Conservation (phyloP, 148 eudicot genomes). For the Camellia lanceoleosa region DNA sequence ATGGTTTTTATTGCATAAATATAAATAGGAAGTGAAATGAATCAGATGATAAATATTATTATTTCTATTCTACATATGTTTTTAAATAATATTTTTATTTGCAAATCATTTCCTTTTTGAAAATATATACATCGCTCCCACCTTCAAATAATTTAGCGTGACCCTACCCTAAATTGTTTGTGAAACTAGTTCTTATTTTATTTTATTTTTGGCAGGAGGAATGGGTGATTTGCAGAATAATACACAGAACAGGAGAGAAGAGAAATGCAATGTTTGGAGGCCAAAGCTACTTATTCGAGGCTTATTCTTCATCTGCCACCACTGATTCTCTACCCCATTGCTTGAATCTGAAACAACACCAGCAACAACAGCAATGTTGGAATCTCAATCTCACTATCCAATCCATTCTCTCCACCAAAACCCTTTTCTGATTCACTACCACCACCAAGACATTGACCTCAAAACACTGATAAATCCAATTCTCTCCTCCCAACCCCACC, state of each 20-base stretch:
- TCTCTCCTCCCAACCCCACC: background rate
- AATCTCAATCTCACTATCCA: slow-evolving; percentile 4
- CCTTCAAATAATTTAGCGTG: too few species aligned
- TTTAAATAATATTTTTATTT: too few species aligned
- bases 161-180: background rate
- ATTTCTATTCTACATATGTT: too few species aligned
- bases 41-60: too few species aligned
- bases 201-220: slow-evolving; percentile 48
- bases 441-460: slow-evolving; percentile 14
- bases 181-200: background rate
- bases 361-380: background rate
- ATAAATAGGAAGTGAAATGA: too few species aligned
- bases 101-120: too few species aligned
- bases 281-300: slow-evolving; percentile 16
- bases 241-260: slow-evolving; percentile 49
- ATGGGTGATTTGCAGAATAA: slow-evolving; percentile 84
- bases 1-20: too few species aligned
- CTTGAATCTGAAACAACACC: slow-evolving; percentile 22
- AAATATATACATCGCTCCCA: too few species aligned
- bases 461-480: slow-evolving; percentile 9
- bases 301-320: slow-evolving; percentile 21
- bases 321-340: slow-evolving; percentile 37
- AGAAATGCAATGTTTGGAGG: slow-evolving; percentile 25
- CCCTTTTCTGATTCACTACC: slow-evolving; percentile 15
- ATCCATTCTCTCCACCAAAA: slow-evolving; percentile 15